Percentiles rank a stretch among this genome's conserved stretches.
phyloP scores from a whole-genome alignment of 192 early-diverging fungal genomes.

The Backusella luteola region DNA sequence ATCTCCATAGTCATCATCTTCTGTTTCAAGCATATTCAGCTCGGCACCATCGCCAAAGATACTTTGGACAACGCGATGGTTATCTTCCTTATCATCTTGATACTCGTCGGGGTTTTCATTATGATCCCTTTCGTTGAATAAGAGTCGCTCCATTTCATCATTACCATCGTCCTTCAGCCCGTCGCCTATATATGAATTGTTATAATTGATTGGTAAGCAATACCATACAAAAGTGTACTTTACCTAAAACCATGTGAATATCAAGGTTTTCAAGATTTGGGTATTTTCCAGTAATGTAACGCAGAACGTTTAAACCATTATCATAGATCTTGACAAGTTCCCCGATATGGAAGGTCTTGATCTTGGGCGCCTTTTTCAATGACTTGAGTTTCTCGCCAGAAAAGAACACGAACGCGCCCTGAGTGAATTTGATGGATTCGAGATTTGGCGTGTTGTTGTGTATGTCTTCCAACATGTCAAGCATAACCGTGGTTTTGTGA shows the following conservation, averaged over 20 bases:
- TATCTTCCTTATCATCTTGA: neutral
- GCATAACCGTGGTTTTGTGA: neutral
- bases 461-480: neutral
- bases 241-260: neutral
- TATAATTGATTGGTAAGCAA: neutral
- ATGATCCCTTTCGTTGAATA: neutral
- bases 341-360: neutral
- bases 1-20: neutral
- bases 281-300: neutral
- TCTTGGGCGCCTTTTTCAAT: neutral
- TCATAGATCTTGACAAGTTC: neutral
- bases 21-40: neutral
- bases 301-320: neutral
- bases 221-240: neutral
- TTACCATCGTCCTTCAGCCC: neutral
- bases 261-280: neutral
- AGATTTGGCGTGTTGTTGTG: neutral
- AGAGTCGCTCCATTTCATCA: neutral
- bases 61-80: neutral
- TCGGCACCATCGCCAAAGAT: neutral
- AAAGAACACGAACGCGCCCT: neutral
- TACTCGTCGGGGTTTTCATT: neutral
- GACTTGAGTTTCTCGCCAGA: neutral
- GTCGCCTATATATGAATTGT: neutral
- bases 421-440: neutral